These are phyloP conservation scores for Chlorella sp. DNA, from an alignment of 139 green algal species.

Conservation along the genomic window DNA sequence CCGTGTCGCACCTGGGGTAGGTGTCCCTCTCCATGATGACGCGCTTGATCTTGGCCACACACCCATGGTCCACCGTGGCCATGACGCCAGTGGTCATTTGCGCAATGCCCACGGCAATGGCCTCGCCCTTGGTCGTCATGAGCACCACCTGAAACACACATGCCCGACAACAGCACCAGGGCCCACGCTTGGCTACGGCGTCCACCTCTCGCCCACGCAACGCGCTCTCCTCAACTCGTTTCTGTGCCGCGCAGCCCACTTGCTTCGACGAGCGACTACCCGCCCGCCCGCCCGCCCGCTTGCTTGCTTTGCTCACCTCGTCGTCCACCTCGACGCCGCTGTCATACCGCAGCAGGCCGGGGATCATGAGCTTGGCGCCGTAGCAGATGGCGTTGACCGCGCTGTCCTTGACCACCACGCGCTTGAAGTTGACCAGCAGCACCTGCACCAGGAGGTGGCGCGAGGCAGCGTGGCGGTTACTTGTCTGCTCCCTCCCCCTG, in stretches of 20 bases:
- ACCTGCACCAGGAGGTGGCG: constrained; percentile 51
- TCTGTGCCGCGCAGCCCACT: too few relatives aligned
- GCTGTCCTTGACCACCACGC: constrained; percentile 95
- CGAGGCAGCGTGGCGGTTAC: too few relatives aligned
- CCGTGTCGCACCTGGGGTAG: constrained; percentile 92
- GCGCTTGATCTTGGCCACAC: constrained; percentile 94
- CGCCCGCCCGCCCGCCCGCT: too few relatives aligned
- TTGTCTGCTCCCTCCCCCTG: too few relatives aligned
- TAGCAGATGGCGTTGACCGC: constrained; percentile 99
- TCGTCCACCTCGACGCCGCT: constrained; percentile 88
- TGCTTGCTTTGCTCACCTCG: too few relatives aligned
- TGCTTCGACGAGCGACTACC: too few relatives aligned
- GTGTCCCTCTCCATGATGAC: constrained; percentile 99
- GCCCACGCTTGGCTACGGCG: too few relatives aligned
- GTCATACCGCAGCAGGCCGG: constrained; percentile 88
- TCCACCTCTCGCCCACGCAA: too few relatives aligned
- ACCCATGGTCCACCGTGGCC: constrained; percentile 77
- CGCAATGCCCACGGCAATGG: constrained; percentile 89
- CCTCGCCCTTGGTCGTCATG: constrained; percentile 99
- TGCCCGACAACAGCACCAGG: too few relatives aligned
- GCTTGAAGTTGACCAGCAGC: constrained; percentile 94
- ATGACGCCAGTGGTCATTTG: constrained; percentile 96
- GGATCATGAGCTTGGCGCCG: constrained; percentile 98
- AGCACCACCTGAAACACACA: constrained; percentile 69
- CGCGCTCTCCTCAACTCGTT: too few relatives aligned